These are phyloP conservation scores for Aspergillus fijiensis DNA, from an alignment of 2,329 filamentous ascomycete species.

Conservation along the genomic window DNA sequence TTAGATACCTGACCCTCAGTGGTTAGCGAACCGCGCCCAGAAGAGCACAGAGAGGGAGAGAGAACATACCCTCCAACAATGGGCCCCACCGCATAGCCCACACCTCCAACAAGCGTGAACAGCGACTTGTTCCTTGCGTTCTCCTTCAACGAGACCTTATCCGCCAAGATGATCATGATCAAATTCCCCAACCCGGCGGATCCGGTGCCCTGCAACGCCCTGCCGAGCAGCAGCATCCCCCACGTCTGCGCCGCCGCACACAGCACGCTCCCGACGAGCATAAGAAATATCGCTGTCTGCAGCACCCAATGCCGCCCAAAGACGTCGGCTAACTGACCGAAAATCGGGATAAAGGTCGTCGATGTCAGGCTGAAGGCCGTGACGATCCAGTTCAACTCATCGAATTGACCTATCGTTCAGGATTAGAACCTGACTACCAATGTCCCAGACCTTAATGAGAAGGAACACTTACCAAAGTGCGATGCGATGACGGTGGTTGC, in stretches of 20 bases:
- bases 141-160: slow-evolving; percentile 61
- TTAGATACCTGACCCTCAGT: slow-evolving; percentile 28
- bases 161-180: slow-evolving; percentile 63
- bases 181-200: slow-evolving; percentile 62
- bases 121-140: slow-evolving; percentile 63
- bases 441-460: background rate
- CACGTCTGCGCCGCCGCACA: slow-evolving; percentile 60
- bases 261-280: slow-evolving; percentile 61
- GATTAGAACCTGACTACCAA: background rate
- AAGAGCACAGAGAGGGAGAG: background rate
- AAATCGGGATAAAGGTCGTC: slow-evolving; percentile 66
- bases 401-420: slow-evolving; percentile 46
- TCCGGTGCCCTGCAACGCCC: slow-evolving; percentile 62
- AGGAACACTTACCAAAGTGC: slow-evolving; percentile 55
- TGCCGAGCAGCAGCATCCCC: slow-evolving; percentile 61
- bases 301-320: slow-evolving; percentile 63
- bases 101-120: slow-evolving; percentile 60
- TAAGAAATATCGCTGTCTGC: slow-evolving; percentile 56
- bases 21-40: slow-evolving; percentile 1
- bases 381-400: slow-evolving; percentile 68
- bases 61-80: slow-evolving; percentile 54
- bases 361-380: slow-evolving; percentile 67
- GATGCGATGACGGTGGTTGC: slow-evolving; percentile 63
- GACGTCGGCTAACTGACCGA: slow-evolving; percentile 64
- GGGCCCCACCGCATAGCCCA: slow-evolving; percentile 62